Evolutionary conservation across 495 filamentous ascomycete genomes (phyloP).

Genomic region (Baudoinia panamericana): DNA sequence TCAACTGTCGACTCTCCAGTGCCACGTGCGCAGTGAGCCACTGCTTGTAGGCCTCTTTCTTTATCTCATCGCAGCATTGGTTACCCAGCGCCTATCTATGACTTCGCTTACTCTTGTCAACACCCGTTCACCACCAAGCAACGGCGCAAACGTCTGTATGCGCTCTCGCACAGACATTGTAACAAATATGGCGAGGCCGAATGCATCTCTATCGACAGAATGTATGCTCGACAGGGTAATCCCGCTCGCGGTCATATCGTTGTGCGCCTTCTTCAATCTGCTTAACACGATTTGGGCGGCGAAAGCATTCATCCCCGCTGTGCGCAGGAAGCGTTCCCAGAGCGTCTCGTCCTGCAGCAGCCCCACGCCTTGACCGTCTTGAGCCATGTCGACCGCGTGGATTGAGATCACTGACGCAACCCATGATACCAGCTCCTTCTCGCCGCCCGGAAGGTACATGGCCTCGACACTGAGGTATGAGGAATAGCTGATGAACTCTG

Average conservation of each 20-base stretch:
- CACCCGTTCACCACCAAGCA: conserved; percentile 42
- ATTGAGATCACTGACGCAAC: conserved; percentile 37
- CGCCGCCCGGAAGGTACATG: conserved; percentile 45
- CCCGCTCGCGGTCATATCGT: too few relatives aligned
- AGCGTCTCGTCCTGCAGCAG: conserved; percentile 31
- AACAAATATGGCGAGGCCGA: conserved; percentile 46
- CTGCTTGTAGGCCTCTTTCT: too few relatives aligned
- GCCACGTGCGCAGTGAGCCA: too few relatives aligned
- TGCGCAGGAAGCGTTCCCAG: conserved; percentile 63
- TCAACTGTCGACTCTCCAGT: too few relatives aligned
- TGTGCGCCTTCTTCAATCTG: conserved; percentile 30
- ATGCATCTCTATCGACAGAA: conserved; percentile 1
- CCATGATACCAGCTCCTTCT: conserved; percentile 45
- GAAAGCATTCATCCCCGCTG: conserved; percentile 66
- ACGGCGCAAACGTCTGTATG: conserved; percentile 25
- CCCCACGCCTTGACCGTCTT: conserved; percentile 14
- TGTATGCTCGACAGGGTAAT: background rate
- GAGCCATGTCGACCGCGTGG: conserved; percentile 20
- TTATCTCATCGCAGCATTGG: conserved; percentile 1
- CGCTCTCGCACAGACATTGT: conserved; percentile 39
- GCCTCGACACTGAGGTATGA: conserved; percentile 34
- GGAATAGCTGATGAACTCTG: conserved; percentile 42
- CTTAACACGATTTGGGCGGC: conserved; percentile 60
- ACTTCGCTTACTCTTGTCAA: conserved; percentile 37
- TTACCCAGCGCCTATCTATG: conserved; percentile 28